A percentile compares a stretch with the other conserved stretches of the same genome.
Conservation (phyloP, 192 early-diverging fungal species). For the Spizellomyces punctatus region DNA sequence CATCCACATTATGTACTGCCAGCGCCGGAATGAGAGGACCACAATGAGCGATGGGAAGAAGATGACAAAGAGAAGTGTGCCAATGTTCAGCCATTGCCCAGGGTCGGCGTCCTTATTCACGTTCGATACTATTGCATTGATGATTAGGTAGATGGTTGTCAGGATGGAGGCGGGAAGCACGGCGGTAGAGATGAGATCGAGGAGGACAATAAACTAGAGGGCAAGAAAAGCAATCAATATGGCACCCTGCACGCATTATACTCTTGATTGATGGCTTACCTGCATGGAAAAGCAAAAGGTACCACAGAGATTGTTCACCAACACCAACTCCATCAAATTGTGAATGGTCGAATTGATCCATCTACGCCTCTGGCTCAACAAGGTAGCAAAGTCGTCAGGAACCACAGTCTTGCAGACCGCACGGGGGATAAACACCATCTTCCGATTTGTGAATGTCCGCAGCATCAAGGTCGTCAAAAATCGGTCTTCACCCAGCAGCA, state of each 20-base stretch:
- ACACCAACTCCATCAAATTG: conserved; percentile 88
- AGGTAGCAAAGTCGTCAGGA: conserved; percentile 80
- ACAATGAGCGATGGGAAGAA: conserved; percentile 87
- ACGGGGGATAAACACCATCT: conserved; percentile 94
- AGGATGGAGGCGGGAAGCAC: conserved; percentile 83
- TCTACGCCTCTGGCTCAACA: conserved; percentile 86
- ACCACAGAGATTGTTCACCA: conserved; percentile 87
- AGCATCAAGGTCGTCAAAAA: conserved; percentile 97
- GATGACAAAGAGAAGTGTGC: conserved; percentile 69
- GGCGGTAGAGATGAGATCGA: conserved; percentile 84
- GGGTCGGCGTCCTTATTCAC: background rate
- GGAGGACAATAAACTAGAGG: conserved; percentile 31
- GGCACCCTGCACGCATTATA: background rate
- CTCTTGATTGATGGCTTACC: conserved; percentile 6
- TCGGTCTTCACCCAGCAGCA: conserved; percentile 93
- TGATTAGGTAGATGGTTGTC: conserved; percentile 74
- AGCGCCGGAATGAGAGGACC: conserved; percentile 80
- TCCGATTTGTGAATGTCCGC: conserved; percentile 89
- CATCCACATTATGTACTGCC: conserved; percentile 83
- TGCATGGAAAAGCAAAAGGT: conserved; percentile 97
- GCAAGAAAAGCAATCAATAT: background rate
- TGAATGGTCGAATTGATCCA: conserved; percentile 99
- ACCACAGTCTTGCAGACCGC: conserved; percentile 91
- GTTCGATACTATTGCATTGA: background rate
- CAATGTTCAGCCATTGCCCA: conserved; percentile 45